These are phyloP conservation scores for Effrenium voratum DNA, from an alignment of 73 alveolate species.

Conservation along the genomic window DNA sequence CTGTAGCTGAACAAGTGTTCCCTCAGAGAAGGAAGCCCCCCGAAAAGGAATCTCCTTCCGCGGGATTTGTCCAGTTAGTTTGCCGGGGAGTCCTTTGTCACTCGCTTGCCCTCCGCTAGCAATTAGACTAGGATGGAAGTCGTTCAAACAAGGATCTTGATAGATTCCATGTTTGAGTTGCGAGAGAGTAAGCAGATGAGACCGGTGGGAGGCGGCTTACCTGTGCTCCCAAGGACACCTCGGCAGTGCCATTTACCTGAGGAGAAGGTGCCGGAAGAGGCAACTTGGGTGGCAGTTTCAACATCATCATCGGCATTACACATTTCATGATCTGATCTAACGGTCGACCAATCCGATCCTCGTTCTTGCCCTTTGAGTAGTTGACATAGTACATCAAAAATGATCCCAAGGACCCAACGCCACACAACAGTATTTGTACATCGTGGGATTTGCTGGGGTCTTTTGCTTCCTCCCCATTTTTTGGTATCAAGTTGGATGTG, in stretches of 20 bases:
- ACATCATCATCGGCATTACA: neutral
- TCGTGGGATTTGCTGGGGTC: too few relatives aligned
- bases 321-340: neutral
- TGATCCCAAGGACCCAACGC: too few relatives aligned
- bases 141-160: neutral
- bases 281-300: neutral
- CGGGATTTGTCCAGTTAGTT: neutral
- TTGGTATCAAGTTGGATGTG: too few relatives aligned
- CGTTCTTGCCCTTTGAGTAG: neutral
- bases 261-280: neutral
- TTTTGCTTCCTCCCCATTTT: too few relatives aligned
- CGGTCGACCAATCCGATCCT: neutral
- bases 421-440: too few relatives aligned
- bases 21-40: too few relatives aligned
- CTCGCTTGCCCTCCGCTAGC: neutral
- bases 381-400: neutral
- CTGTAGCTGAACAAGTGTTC: too few relatives aligned
- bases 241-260: constrained; percentile 37
- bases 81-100: neutral
- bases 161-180: neutral
- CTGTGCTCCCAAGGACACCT: neutral
- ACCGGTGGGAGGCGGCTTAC: neutral
- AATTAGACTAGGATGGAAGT: neutral
- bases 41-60: too few relatives aligned
- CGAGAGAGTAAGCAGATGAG: neutral